These are phyloP conservation scores for Daedaleopsis sinensis DNA, from an alignment of 768 basidiomycete species.

Conservation along the genomic window DNA sequence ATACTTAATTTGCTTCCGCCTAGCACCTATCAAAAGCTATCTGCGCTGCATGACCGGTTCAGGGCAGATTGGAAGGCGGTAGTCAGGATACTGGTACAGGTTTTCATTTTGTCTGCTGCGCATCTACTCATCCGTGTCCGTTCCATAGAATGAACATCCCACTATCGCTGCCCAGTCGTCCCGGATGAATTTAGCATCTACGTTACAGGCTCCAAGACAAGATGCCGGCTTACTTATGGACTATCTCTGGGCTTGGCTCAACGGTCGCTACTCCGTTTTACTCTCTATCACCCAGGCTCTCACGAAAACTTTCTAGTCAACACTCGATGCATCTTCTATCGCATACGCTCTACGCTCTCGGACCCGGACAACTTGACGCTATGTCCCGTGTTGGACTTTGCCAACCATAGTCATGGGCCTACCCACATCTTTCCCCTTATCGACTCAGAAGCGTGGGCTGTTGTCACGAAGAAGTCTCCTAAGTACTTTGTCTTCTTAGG, in stretches of 20 bases:
- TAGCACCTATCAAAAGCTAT: slow-evolving; percentile 44
- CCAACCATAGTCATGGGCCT: slow-evolving; percentile 64
- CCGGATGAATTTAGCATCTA: not conserved
- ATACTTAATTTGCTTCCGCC: slow-evolving; percentile 54
- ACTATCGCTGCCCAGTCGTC: slow-evolving; percentile 12
- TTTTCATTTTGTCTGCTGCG: too few species aligned
- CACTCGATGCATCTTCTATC: slow-evolving; percentile 85
- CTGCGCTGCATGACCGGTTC: slow-evolving; percentile 51
- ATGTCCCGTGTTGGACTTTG: slow-evolving; percentile 90
- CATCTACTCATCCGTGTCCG: not conserved
- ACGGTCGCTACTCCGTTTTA: slow-evolving; percentile 51
- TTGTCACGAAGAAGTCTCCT: slow-evolving; percentile 25
- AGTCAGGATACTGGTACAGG: slow-evolving; percentile 55
- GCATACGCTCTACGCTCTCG: slow-evolving; percentile 47
- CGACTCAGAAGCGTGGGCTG: slow-evolving; percentile 37
- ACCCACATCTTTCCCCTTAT: slow-evolving; percentile 48
- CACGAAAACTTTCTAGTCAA: slow-evolving; percentile 61
- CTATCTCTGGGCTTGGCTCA: slow-evolving; percentile 92
- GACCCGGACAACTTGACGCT: slow-evolving; percentile 82
- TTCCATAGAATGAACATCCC: slow-evolving; percentile 10
- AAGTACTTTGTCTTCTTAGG: slow-evolving; percentile 47
- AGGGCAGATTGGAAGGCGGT: slow-evolving; percentile 60
- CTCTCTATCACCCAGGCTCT: not conserved
- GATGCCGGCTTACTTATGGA: slow-evolving; percentile 24
- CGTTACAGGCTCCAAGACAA: not conserved